phyloP scores from a whole-genome alignment of 2,329 filamentous ascomycete genomes.

The Fusarium phyllophilum region DNA sequence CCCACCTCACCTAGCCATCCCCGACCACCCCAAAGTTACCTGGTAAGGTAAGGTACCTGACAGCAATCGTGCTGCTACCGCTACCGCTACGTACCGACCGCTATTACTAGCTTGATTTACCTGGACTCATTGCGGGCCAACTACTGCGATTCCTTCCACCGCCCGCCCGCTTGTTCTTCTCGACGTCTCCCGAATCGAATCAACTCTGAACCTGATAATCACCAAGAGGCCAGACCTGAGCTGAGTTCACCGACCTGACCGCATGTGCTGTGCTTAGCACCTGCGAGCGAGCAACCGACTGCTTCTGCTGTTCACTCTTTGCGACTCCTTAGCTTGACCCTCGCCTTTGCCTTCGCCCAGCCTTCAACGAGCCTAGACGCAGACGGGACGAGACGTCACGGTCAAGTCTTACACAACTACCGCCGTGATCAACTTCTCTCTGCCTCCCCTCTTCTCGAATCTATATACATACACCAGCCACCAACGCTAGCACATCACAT shows the following conservation, averaged over 20 bases:
- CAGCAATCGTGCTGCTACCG: conserved; percentile 29
- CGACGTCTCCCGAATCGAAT: conserved; percentile 39
- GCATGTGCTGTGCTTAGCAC: conserved; percentile 23
- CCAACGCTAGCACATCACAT: conserved; percentile 16
- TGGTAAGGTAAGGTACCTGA: conserved; percentile 24
- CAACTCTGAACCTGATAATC: conserved; percentile 32
- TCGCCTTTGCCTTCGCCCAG: background rate
- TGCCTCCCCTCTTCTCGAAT: conserved; percentile 32
- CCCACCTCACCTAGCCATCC: conserved; percentile 20
- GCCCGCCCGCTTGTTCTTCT: conserved; percentile 40
- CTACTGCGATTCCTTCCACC: conserved; percentile 38
- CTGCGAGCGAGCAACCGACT: conserved; percentile 29
- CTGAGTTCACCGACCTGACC: conserved; percentile 34
- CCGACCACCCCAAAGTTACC: conserved; percentile 17
- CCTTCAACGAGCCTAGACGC: conserved; percentile 21
- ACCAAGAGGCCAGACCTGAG: conserved; percentile 31
- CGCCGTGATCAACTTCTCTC: conserved; percentile 25
- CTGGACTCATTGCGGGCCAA: conserved; percentile 31
- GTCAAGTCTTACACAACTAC: conserved; percentile 21
- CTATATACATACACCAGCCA: conserved; percentile 20
- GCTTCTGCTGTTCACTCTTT: conserved; percentile 26
- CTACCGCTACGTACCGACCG: conserved; percentile 31
- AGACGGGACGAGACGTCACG: conserved; percentile 14
- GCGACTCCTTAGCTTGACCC: conserved; percentile 5
- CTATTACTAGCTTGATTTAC: conserved; percentile 31